phyloP scores from a whole-genome alignment of 257 asterid species.

The Rhazya stricta region DNA sequence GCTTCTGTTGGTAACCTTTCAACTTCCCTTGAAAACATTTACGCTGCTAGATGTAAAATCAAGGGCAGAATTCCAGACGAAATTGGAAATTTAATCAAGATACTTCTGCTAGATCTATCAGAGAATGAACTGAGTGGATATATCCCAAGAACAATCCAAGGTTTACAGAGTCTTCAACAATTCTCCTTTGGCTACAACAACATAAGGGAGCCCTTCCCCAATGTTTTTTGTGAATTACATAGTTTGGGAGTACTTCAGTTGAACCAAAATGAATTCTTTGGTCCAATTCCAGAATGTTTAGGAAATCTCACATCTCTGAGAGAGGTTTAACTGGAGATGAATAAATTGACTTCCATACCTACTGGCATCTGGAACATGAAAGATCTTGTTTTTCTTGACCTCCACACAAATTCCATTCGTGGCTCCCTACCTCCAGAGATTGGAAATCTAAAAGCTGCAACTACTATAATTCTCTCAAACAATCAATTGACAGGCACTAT shows the following conservation, averaged over 20 bases:
- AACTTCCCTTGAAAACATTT: conserved; percentile 3
- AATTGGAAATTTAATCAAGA: conserved; percentile 29
- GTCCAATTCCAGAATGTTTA: neutral
- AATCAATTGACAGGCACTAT: neutral
- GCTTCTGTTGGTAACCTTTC: conserved; percentile 28
- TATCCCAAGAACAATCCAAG: conserved; percentile 15
- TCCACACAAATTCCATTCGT: conserved; percentile 8
- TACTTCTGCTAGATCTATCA: conserved; percentile 14
- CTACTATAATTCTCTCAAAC: conserved; percentile 1
- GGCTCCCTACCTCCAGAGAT: conserved; percentile 12
- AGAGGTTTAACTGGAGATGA: too few relatives aligned
- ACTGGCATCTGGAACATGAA: too few relatives aligned
- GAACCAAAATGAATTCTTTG: neutral
- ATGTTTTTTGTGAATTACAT: neutral
- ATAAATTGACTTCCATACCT: too few relatives aligned
- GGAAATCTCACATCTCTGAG: conserved; percentile 7
- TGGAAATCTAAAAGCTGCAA: neutral
- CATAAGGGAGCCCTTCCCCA: neutral
- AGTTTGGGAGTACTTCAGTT: neutral
- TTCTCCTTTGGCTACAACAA: too few relatives aligned
- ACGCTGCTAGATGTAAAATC: conserved; percentile 4
- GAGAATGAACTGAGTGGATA: conserved; percentile 25
- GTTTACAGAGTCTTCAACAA: conserved; percentile 23
- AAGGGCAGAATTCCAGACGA: conserved; percentile 22
- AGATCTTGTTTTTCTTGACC: too few relatives aligned